Conservation (phyloP, 73 alveolate genomes). For the Tetrahymena thermophila region DNA sequence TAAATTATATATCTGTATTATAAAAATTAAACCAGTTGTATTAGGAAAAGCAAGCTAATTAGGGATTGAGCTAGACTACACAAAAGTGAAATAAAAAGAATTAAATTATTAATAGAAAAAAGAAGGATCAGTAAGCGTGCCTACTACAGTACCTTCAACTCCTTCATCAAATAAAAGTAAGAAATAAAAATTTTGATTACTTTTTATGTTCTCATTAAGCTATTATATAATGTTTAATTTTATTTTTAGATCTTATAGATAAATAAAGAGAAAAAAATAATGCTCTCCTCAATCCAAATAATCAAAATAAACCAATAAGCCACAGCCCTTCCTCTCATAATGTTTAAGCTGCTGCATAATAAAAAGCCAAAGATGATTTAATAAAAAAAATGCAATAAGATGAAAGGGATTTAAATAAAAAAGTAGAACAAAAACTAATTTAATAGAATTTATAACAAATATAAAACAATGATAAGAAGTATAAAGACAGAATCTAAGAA, state of each 20-base stretch:
- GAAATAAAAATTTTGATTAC: not conserved
- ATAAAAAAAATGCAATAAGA: not conserved
- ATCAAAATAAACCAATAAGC: not conserved
- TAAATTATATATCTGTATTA: not conserved
- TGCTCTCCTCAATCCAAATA: not conserved
- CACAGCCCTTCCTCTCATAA: not conserved
- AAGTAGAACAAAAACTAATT: not conserved
- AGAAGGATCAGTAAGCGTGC: not conserved
- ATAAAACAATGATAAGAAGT: not conserved
- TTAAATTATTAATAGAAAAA: not conserved
- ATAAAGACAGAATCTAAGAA: not conserved
- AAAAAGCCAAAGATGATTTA: not conserved
- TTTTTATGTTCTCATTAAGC: not conserved
- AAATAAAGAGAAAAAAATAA: not conserved
- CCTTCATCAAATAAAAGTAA: not conserved
- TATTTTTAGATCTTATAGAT: not conserved
- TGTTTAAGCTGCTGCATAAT: not conserved
- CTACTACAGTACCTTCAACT: not conserved
- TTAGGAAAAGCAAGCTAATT: not conserved
- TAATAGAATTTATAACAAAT: not conserved
- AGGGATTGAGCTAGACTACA: not conserved
- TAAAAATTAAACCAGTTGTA: not conserved
- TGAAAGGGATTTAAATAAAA: not conserved
- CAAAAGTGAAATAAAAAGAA: conserved; percentile 7
- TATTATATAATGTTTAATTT: not conserved